Conservation (phyloP, 2,329 filamentous ascomycete species). For the Aspergillus quadrilineatus region DNA sequence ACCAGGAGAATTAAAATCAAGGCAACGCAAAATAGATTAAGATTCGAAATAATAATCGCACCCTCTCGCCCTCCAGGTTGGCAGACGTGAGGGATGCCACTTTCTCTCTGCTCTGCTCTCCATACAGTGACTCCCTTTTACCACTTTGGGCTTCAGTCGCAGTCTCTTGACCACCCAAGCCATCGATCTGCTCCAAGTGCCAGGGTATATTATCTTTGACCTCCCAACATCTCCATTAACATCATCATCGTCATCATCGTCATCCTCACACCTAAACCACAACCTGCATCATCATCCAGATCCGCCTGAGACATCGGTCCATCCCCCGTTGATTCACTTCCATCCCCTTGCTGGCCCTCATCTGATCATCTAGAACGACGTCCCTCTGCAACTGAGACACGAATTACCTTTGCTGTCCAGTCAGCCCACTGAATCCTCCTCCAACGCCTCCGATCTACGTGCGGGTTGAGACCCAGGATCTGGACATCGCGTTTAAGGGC, state of each 20-base stretch:
- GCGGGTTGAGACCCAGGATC: conserved; percentile 11
- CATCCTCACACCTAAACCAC: background rate
- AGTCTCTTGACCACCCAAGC: background rate
- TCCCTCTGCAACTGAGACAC: conserved; percentile 25
- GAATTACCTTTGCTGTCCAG: background rate
- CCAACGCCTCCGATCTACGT: conserved; percentile 6
- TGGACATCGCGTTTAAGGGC: conserved; percentile 19
- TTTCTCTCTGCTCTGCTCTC: background rate
- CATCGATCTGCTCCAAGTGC: background rate
- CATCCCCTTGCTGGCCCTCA: conserved; percentile 23
- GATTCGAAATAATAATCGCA: conserved; percentile 7
- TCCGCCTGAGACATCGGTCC: conserved; percentile 21
- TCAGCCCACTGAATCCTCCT: background rate
- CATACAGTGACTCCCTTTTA: background rate
- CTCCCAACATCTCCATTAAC: conserved; percentile 1
- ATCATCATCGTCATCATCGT: background rate
- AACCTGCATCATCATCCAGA: background rate
- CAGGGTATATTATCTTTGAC: conserved; percentile 9
- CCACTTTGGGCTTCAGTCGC: background rate
- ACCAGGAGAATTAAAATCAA: conserved; percentile 17
- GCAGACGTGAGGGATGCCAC: conserved; percentile 11
- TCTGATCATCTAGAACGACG: conserved; percentile 20
- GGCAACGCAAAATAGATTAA: conserved; percentile 7
- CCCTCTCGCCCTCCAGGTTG: background rate
- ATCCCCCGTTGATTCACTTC: conserved; percentile 14